These are phyloP conservation scores for Aspergillus aculeatus DNA, from an alignment of 2,329 filamentous ascomycete genomes.

Conservation along the genomic window DNA sequence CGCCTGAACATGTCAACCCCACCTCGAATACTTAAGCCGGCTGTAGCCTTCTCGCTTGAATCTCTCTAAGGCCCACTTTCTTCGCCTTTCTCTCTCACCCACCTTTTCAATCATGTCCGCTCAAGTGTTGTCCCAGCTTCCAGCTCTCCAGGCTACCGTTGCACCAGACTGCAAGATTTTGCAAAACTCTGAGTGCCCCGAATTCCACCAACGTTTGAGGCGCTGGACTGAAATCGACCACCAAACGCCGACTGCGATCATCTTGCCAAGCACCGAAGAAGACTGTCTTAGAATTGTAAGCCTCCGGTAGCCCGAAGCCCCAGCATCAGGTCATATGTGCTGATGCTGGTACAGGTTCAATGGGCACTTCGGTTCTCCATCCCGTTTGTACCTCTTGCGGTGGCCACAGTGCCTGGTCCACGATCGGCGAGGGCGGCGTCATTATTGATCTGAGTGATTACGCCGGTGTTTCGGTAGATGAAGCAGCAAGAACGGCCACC, in stretches of 20 bases:
- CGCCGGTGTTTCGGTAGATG: background rate
- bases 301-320: too few species aligned
- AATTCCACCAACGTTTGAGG: background rate
- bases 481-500: background rate
- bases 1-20: too few species aligned
- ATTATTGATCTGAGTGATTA: constrained; percentile 1
- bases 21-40: too few species aligned
- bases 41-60: too few species aligned
- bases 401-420: constrained; percentile 2
- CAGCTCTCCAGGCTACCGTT: background rate
- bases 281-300: background rate
- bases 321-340: background rate
- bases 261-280: background rate
- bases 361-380: background rate
- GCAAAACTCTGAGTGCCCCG: background rate
- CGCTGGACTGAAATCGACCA: constrained; percentile 2
- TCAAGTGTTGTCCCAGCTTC: background rate
- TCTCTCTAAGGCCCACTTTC: too few species aligned
- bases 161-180: background rate
- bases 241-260: background rate
- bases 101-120: background rate
- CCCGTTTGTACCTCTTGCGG: background rate
- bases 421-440: background rate
- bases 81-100: too few species aligned
- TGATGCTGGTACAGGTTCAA: background rate